Base-by-base conservation (phyloP, 352 stramenopile genomes). In the Phytopythium kandeliae region DNA sequence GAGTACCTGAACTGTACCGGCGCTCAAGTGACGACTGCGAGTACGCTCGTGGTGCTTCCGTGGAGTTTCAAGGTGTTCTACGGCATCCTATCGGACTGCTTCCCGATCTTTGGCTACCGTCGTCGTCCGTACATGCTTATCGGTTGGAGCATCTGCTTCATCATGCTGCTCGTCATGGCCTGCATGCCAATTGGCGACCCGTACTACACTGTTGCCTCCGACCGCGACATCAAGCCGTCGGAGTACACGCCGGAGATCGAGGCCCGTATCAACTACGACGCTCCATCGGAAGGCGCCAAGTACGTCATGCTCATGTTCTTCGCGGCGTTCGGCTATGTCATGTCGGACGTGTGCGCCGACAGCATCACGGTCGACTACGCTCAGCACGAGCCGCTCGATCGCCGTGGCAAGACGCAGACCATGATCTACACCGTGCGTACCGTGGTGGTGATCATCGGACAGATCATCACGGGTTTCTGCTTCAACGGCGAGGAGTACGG, bases 51-150 rank as follows among this genome's bases (percentile, higher is more conserved):
- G 17, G 43, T 48, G n/a, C 24, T 78, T 12, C 63, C 65, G 37
- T 89, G 74, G 73, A 69, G 55, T 1, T 81, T 81, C 57, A 89
- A 86, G 48, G 64, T 84, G 8, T 64, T 87, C 22, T 82, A 85
- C 57, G 81, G 81, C 30, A 78, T 89, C 40, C 33, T 92, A 10
- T 77, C 67, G 10, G 84, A 92, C 60, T 92, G 79, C 42, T 67
- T 82, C 22, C 84, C 81, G 8, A 74, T 92, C 51, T 77, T 67
- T 50, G 81, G 78, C 19, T 76, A 76, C 34, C 78, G 77, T 31
- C 61, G 78, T 11, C 80, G 78, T 38, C 71, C 70, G 22, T 92
- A 85, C 57, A 85, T 89, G 56, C 57, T 77, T 13, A 60, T 85
- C 44, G 81, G 78, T 19, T 78, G 64, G 65, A 9, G 36, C 10